phyloP scores from a whole-genome alignment of 257 asterid genomes.

The Solanum virginianum region DNA sequence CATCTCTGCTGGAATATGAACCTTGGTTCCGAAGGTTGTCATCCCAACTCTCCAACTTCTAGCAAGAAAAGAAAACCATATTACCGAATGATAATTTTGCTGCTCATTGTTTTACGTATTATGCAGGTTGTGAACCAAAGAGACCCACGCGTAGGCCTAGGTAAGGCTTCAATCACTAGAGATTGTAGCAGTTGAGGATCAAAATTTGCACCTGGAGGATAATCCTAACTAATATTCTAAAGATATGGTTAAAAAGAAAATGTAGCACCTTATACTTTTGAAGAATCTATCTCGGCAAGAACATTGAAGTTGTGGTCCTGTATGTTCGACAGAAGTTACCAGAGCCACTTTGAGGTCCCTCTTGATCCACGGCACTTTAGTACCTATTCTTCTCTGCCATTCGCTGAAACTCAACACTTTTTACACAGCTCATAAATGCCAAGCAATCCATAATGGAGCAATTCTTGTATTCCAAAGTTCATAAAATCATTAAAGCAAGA shows the following conservation, averaged over 20 bases:
- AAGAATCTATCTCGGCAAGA: background rate
- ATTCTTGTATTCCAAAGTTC: background rate
- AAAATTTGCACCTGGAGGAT: background rate
- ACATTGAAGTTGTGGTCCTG: background rate
- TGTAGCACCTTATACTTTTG: background rate
- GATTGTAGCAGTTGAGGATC: background rate
- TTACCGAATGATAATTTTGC: background rate
- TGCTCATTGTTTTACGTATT: background rate
- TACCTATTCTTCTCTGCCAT: constrained; percentile 2
- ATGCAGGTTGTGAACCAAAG: background rate
- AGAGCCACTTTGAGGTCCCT: background rate
- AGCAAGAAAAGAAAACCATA: background rate
- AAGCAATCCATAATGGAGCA: background rate
- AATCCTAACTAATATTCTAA: background rate
- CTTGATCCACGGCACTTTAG: background rate
- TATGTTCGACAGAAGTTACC: background rate
- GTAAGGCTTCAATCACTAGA: background rate
- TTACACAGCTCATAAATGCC: background rate
- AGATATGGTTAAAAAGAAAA: background rate
- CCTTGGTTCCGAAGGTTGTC: background rate
- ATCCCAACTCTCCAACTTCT: background rate
- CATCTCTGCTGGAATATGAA: background rate
- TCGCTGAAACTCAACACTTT: background rate
- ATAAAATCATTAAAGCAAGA: background rate
- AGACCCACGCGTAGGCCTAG: background rate